Base-by-base conservation (phyloP, 202 grass and related monocot genomes). In the Musa balbisiana region DNA sequence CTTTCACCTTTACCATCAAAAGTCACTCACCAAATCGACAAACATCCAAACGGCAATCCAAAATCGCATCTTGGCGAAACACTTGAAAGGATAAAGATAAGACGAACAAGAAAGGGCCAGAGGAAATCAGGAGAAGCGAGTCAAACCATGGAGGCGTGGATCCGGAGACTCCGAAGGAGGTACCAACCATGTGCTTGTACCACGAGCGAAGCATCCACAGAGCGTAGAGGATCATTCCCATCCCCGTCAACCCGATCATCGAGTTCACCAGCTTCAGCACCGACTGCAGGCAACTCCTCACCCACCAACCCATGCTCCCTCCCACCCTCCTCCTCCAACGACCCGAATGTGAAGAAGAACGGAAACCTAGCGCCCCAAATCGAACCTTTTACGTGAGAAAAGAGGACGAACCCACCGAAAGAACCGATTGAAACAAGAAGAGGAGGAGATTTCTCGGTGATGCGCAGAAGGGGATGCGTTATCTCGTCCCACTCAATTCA, bases 181-280 rank as follows among this genome's bases (percentile, higher is more conserved):
- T 19, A 15, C 52, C 69, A 66, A 56, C 73, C 53, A 78, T 62
- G 51, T 92, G 78, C 70, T 54, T 82, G 73, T 17, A 88, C 95
- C 95, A 99, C 24, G 68, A 82, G 24, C 95, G 88, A 72, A 95
- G 74, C 89, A 99, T 88, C 95, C 95, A 99, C 75, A 99, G 95
- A 22, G 95, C 84, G 83, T 95, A 95, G 65, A 99, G 95, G 79
- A 99, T 99, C 87, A 99, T 79, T 65, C 88, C 95, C 91, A 88
- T 99, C 26, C 91, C 95, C 76, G 89, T 83, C 23, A 99, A 82
- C 50, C 95, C 91, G 27, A 99, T 80, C 53, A 92, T 66, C 75
- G 95, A 88, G 82, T 90, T 99, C 73, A 88, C 66, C 79, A 85
- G 62, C 89, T 99, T 99, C 74, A 99, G 95, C 83, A 83, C 78